Conservation (phyloP, 371 early-diverging fungal genomes). For the Haplosporangium sp. region DNA sequence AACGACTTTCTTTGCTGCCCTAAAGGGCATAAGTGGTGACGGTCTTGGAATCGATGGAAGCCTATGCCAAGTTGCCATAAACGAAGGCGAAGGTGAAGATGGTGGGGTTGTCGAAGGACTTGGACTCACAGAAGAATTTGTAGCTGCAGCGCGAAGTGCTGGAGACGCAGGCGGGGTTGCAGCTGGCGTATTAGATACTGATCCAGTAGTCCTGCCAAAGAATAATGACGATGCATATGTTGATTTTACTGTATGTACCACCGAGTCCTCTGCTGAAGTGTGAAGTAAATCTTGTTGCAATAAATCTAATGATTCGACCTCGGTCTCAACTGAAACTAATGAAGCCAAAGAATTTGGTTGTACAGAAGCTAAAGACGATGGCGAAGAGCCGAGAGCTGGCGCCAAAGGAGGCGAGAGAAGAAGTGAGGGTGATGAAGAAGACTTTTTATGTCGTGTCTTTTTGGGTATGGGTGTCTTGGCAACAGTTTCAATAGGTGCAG, state of each 20-base stretch:
- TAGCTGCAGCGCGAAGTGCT: conserved; percentile 23
- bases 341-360: conserved; percentile 13
- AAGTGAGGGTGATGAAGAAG: conserved; percentile 37
- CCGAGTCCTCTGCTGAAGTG: not conserved
- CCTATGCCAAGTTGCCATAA: conserved; percentile 34
- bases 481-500: not conserved
- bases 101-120: conserved; percentile 47
- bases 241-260: not conserved
- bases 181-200: conserved; percentile 27
- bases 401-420: conserved; percentile 32
- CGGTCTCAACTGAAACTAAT: conserved; percentile 25
- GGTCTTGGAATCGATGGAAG: conserved; percentile 47
- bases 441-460: conserved; percentile 42
- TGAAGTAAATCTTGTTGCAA: not conserved
- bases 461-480: conserved; percentile 1
- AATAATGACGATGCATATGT: conserved; percentile 22
- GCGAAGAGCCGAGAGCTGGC: conserved; percentile 10
- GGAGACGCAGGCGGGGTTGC: conserved; percentile 49
- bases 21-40: conserved; percentile 41
- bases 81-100: conserved; percentile 42
- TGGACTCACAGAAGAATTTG: conserved; percentile 11
- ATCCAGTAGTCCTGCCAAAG: conserved; percentile 24
- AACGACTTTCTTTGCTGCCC: conserved; percentile 47
- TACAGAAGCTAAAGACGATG: conserved; percentile 9
- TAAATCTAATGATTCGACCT: conserved; percentile 37